A percentile compares a stretch with the other conserved stretches of the same genome.
Evolutionary conservation across 1,284 basidiomycete genomes (phyloP).

Genomic region (Blastosporella zonata): DNA sequence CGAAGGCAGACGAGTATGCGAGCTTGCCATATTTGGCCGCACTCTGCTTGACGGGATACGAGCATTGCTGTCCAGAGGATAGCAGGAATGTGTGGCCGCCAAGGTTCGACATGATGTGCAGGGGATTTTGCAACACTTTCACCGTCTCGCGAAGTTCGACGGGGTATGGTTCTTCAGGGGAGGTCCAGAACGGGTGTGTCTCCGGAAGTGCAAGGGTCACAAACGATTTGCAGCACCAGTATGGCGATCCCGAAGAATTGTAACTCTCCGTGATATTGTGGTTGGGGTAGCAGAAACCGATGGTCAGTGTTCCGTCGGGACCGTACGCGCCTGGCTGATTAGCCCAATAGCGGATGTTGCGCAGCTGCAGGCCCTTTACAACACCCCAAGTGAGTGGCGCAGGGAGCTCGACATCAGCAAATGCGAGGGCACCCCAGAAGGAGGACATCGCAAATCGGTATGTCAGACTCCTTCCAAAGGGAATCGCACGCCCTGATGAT

Average conservation of each 20-base stretch:
- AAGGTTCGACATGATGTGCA: slow-evolving; percentile 64
- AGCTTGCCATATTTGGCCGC: slow-evolving; percentile 79
- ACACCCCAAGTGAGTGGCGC: slow-evolving; percentile 72
- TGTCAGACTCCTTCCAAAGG: slow-evolving; percentile 74
- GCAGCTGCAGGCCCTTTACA: slow-evolving; percentile 69
- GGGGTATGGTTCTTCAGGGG: slow-evolving; percentile 63
- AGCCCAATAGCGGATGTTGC: slow-evolving; percentile 72
- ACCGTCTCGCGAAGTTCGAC: slow-evolving; percentile 38
- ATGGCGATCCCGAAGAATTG: slow-evolving; percentile 78
- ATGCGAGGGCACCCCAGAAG: slow-evolving; percentile 73
- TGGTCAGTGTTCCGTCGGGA: slow-evolving; percentile 67
- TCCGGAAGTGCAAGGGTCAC: slow-evolving; percentile 62
- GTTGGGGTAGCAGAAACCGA: slow-evolving; percentile 74
- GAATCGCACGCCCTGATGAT: slow-evolving; percentile 61
- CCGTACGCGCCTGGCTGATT: slow-evolving; percentile 59
- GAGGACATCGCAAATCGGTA: slow-evolving; percentile 80
- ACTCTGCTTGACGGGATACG: slow-evolving; percentile 75
- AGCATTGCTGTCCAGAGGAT: slow-evolving; percentile 76
- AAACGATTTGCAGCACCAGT: slow-evolving; percentile 83
- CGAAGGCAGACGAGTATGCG: slow-evolving; percentile 72
- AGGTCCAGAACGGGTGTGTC: slow-evolving; percentile 70
- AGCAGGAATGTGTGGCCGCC: slow-evolving; percentile 70
- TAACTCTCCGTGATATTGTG: slow-evolving; percentile 78
- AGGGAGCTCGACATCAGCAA: slow-evolving; percentile 66
- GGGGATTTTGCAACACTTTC: slow-evolving; percentile 55